Conservation (phyloP, 192 early-diverging fungal species). For the Dissophora ornata region DNA sequence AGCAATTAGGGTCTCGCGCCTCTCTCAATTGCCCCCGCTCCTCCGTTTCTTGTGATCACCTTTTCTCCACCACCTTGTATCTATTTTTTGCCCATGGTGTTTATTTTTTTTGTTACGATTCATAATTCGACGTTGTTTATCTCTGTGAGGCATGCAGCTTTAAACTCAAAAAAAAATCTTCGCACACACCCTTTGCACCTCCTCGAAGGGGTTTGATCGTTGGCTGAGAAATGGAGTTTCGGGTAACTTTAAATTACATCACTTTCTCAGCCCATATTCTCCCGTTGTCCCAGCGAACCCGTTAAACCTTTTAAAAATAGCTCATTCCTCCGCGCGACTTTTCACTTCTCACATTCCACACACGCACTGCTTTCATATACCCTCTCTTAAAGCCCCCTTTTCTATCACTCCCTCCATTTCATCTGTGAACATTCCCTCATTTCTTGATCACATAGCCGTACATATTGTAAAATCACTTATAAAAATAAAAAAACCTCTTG, state of each 20-base stretch:
- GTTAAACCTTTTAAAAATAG: too few species aligned
- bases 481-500: too few species aligned
- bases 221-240: constrained; percentile 41
- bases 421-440: too few species aligned
- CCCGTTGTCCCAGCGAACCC: neutral
- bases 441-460: too few species aligned
- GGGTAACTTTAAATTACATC: constrained; percentile 24
- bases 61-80: neutral
- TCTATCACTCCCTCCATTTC: too few species aligned
- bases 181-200: neutral
- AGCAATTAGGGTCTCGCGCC: too few species aligned
- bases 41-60: neutral
- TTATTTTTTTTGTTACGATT: neutral
- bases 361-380: too few species aligned
- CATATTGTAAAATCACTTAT: too few species aligned
- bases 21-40: neutral
- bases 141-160: constrained; percentile 9
- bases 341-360: neutral
- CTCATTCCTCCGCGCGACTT: neutral
- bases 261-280: constrained; percentile 3
- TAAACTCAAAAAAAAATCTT: constrained; percentile 12
- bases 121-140: neutral
- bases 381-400: too few species aligned
- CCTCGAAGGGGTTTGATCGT: neutral
- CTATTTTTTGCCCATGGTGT: neutral